Percentiles rank a stretch among this genome's conserved stretches.
Evolutionary conservation across 2,329 filamentous ascomycete genomes (phyloP).

Genomic region (Trichoderma simmonsii): DNA sequence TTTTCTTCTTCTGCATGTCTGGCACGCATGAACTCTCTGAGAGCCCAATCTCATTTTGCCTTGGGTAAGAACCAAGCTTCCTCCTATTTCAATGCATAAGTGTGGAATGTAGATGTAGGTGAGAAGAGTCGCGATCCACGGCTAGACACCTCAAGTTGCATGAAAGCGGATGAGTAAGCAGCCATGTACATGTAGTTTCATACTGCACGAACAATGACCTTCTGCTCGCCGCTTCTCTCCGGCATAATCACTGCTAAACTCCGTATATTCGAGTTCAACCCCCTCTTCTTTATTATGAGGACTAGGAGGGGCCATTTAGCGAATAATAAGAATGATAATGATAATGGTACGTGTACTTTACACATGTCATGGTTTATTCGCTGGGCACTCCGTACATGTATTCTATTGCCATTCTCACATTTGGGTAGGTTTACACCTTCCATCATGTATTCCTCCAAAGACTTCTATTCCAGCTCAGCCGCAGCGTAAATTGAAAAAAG

Average conservation of each 20-base stretch:
- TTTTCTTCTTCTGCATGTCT: slow-evolving; percentile 4
- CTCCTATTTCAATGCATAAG: background rate
- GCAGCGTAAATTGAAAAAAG: no score
- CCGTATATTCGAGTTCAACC: background rate
- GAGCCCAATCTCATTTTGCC: background rate
- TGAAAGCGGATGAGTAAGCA: background rate
- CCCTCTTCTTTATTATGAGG: background rate
- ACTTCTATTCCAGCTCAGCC: background rate
- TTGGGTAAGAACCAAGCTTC: background rate
- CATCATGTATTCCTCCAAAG: no score
- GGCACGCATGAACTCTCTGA: background rate
- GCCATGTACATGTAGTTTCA: background rate
- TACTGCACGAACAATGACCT: background rate
- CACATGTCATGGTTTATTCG: background rate
- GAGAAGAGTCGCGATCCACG: background rate
- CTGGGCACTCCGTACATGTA: background rate
- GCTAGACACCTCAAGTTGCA: background rate
- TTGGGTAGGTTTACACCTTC: no score
- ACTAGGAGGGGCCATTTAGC: background rate
- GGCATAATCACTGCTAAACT: background rate
- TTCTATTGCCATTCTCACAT: background rate
- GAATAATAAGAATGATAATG: background rate
- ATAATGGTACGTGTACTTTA: background rate
- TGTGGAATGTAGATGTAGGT: background rate
- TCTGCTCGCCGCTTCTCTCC: background rate